These are phyloP conservation scores for Besnoitia besnoiti DNA, from an alignment of 169 alveolate species.

Conservation along the genomic window DNA sequence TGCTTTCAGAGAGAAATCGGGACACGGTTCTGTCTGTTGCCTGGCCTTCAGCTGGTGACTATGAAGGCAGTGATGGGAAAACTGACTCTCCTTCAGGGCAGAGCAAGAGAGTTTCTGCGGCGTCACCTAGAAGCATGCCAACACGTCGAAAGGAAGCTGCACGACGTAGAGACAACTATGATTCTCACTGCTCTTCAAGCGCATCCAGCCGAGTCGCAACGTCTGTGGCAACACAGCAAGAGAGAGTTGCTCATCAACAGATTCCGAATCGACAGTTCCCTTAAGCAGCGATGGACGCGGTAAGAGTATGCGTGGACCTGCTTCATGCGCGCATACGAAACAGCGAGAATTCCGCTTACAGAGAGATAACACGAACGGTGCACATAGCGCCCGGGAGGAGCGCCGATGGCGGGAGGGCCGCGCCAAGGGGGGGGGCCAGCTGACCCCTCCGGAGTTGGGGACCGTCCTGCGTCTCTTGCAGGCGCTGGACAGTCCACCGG, in stretches of 20 bases:
- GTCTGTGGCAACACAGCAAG: not conserved
- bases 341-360: no score
- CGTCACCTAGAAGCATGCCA: not conserved
- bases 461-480: no score
- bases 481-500: no score
- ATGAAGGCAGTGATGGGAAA: not conserved
- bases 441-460: no score
- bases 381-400: no score
- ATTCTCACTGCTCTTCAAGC: not conserved
- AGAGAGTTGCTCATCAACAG: not conserved
- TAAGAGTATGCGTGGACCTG: not conserved
- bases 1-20: no score
- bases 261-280: not conserved
- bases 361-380: no score
- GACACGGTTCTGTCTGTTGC: not conserved
- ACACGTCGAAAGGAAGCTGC: not conserved
- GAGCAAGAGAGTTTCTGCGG: not conserved
- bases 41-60: not conserved
- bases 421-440: no score
- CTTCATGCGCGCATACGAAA: no score
- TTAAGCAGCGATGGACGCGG: constrained; percentile 1
- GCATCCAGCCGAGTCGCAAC: constrained; percentile 13
- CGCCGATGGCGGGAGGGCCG: no score
- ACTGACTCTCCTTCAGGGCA: not conserved
- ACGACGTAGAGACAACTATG: not conserved